phyloP scores from a whole-genome alignment of 345 rosid genomes.

The Ceriops decandra region DNA sequence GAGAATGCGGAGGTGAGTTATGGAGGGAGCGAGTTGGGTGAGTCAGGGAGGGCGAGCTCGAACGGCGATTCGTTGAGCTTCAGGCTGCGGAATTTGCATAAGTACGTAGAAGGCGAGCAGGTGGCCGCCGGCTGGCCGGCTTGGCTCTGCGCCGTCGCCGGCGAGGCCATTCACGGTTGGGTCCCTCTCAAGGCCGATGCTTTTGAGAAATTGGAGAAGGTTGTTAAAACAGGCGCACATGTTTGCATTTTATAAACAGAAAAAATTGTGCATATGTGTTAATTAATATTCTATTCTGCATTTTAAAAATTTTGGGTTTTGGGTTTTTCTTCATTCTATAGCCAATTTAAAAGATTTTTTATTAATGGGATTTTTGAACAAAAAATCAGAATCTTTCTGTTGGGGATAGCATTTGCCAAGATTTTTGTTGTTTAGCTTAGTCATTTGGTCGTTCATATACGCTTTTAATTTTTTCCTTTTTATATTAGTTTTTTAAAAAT shows the following conservation, averaged over 20 bases:
- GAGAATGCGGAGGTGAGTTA: constrained; percentile 36
- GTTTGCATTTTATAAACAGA: neutral
- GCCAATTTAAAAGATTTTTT: no score
- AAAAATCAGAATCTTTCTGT: no score
- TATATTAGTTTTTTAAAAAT: no score
- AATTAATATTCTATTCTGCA: neutral
- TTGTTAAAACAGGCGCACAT: constrained; percentile 12
- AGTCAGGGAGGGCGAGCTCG: constrained; percentile 66
- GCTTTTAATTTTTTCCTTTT: no score
- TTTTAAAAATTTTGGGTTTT: no score
- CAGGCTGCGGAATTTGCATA: constrained; percentile 64
- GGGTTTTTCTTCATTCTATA: no score
- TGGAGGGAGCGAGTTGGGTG: constrained; percentile 58
- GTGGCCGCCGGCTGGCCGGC: constrained; percentile 99
- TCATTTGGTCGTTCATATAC: no score
- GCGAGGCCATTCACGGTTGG: constrained; percentile 97
- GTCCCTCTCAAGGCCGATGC: constrained; percentile 80
- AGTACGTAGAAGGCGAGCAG: constrained; percentile 80
- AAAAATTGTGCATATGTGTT: neutral
- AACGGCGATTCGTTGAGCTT: constrained; percentile 77
- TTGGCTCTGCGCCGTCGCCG: constrained; percentile 96
- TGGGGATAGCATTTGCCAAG: no score
- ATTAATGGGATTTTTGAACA: no score
- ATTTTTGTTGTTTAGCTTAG: no score
- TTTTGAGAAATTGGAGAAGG: constrained; percentile 92